Conservation (phyloP, 2,329 filamentous ascomycete species). For the Fusarium denticulatum region DNA sequence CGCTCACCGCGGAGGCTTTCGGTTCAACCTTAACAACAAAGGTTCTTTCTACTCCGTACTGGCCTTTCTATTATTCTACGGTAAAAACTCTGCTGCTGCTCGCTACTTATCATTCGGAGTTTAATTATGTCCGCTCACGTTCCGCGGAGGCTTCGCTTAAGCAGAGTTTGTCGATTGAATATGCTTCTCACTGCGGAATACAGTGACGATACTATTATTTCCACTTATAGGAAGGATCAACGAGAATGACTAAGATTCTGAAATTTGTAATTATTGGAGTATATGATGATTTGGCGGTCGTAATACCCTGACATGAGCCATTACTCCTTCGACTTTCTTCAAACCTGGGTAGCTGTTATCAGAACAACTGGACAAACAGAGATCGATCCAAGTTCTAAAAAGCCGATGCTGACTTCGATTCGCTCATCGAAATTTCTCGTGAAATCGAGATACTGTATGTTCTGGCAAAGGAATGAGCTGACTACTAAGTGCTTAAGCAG, state of each 20-base stretch:
- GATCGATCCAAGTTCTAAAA: no score
- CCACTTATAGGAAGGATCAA: background rate
- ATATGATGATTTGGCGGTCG: background rate
- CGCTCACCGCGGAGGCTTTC: background rate
- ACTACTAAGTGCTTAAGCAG: background rate
- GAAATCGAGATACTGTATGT: background rate
- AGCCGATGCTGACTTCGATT: background rate
- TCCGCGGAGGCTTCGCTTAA: background rate
- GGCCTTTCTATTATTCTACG: slow-evolving; percentile 12
- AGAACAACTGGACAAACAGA: background rate
- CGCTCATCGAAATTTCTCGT: background rate
- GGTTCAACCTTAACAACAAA: background rate
- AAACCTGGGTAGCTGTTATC: background rate
- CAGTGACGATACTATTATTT: background rate
- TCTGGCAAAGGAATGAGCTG: background rate
- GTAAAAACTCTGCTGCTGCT: background rate
- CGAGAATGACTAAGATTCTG: background rate
- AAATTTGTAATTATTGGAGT: background rate
- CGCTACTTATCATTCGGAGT: background rate
- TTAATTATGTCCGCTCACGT: background rate
- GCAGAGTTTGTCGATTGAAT: background rate
- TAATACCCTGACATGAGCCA: background rate
- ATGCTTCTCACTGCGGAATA: background rate
- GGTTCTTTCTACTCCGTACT: background rate
- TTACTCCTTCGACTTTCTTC: background rate